These are phyloP conservation scores for Pythium monospermum DNA, from an alignment of 352 stramenopile species.

Conservation along the genomic window DNA sequence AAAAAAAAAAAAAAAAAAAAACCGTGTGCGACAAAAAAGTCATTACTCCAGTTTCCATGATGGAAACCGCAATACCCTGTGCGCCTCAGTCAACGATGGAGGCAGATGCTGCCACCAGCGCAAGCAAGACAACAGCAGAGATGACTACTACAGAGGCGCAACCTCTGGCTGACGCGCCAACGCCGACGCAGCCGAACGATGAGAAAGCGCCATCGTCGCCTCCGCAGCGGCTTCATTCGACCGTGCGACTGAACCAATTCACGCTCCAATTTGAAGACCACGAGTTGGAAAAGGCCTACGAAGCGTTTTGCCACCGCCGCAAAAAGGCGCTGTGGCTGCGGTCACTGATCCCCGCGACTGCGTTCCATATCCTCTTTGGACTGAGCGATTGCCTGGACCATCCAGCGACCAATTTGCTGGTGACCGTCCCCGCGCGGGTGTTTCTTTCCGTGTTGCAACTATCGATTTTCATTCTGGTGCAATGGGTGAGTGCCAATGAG, in stretches of 20 bases:
- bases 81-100: no score
- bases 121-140: no score
- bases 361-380: constrained; percentile 71
- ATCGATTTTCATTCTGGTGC: constrained; percentile 70
- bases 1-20: no score
- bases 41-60: no score
- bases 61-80: no score
- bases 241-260: constrained; percentile 76
- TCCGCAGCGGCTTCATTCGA: constrained; percentile 43
- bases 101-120: no score
- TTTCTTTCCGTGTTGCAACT: constrained; percentile 68
- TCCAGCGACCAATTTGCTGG: constrained; percentile 55
- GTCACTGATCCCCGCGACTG: constrained; percentile 65
- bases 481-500: constrained; percentile 56
- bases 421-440: constrained; percentile 64
- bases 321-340: constrained; percentile 84
- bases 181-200: no score
- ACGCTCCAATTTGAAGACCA: constrained; percentile 73
- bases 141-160: no score
- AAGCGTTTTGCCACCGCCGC: constrained; percentile 54
- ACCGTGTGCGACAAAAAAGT: no score
- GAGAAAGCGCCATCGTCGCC: neutral
- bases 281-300: constrained; percentile 57
- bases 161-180: no score
- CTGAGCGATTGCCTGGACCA: constrained; percentile 68